phyloP scores from a whole-genome alignment of 73 alveolate species.

The Effrenium voratum region DNA sequence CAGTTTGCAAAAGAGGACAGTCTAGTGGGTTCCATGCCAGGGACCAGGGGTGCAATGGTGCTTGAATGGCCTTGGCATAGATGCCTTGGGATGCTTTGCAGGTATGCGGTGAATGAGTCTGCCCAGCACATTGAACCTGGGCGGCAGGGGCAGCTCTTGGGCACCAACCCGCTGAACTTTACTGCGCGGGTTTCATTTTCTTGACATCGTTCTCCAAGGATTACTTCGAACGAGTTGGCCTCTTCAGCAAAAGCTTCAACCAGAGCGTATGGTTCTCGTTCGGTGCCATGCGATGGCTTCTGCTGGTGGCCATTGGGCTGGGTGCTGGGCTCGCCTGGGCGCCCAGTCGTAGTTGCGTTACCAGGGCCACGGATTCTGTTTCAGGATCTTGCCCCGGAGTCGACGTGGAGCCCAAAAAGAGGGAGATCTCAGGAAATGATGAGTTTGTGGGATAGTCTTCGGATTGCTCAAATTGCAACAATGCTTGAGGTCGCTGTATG shows the following conservation, averaged over 20 bases:
- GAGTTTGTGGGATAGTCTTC: no score
- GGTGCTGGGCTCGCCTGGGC: constrained; percentile 42
- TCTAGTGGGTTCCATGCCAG: neutral
- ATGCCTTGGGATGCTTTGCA: neutral
- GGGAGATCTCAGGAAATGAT: no score
- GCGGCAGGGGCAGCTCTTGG: neutral
- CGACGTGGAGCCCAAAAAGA: no score
- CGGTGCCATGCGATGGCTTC: constrained; percentile 82
- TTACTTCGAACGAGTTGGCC: constrained; percentile 78
- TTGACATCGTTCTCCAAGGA: neutral
- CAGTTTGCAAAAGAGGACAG: neutral
- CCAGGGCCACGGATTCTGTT: no score
- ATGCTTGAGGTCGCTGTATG: constrained; percentile 71
- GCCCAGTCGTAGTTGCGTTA: neutral
- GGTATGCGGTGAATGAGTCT: constrained; percentile 82
- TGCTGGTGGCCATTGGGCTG: constrained; percentile 38
- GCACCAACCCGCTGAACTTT: neutral
- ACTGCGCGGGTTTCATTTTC: neutral
- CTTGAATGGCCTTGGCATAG: neutral
- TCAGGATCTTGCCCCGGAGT: no score
- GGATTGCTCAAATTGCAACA: no score
- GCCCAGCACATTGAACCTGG: constrained; percentile 72
- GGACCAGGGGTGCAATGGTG: neutral
- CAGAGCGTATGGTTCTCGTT: constrained; percentile 77
- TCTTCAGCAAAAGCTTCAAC: constrained; percentile 74